Conservation (phyloP, 2,329 filamentous ascomycete species). For the Alternaria sp. region DNA sequence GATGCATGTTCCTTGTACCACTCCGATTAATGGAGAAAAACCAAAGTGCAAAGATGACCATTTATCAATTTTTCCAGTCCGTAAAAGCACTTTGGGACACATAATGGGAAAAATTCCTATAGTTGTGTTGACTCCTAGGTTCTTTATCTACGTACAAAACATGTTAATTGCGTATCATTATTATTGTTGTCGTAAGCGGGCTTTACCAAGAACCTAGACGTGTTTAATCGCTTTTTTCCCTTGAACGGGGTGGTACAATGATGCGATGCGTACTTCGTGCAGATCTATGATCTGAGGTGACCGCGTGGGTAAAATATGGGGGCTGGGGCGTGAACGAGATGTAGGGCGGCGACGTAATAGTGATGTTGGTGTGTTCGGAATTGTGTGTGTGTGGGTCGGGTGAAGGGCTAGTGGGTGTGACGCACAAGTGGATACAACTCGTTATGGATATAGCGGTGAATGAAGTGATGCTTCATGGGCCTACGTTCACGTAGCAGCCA, state of each 20-base stretch:
- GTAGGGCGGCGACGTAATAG: background rate
- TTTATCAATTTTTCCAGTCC: too few species aligned
- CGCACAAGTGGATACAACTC: background rate
- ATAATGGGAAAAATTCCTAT: too few species aligned
- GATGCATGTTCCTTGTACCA: background rate
- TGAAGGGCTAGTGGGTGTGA: background rate
- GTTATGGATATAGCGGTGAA: background rate
- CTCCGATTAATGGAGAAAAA: too few species aligned
- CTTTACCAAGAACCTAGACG: too few species aligned
- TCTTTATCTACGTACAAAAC: too few species aligned
- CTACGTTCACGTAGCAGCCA: background rate
- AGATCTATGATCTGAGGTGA: constrained; percentile 5
- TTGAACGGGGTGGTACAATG: background rate
- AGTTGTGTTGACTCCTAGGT: too few species aligned
- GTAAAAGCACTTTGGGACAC: too few species aligned
- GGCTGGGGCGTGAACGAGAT: background rate
- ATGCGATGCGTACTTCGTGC: constrained; percentile 2
- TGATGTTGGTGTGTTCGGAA: background rate
- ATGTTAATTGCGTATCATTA: too few species aligned
- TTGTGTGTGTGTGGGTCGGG: background rate
- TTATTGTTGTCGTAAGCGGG: background rate
- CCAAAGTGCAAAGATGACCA: too few species aligned
- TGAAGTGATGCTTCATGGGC: background rate
- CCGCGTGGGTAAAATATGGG: constrained; percentile 1
- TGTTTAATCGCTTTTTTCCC: too few species aligned